Evolutionary conservation across 805 yeast genomes (phyloP).

Genomic region (Candida stauntonica): DNA sequence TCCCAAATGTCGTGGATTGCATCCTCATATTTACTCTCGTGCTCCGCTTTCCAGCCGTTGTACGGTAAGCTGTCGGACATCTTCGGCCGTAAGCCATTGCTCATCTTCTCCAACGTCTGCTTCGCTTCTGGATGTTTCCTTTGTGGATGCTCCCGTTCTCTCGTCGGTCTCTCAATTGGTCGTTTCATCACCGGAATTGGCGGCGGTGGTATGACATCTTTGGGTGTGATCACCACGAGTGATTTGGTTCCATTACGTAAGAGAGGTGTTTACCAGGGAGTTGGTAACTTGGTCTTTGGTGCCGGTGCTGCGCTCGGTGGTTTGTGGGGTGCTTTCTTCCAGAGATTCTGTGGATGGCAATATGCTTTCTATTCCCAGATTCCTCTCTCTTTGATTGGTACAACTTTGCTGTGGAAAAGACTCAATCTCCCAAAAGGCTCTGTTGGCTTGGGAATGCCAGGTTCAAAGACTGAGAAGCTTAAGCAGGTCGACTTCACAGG

Average conservation of each 20-base stretch:
- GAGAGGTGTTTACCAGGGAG: constrained; percentile 76
- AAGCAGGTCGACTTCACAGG: constrained; percentile 67
- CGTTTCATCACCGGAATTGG: constrained; percentile 77
- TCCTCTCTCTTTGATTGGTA: constrained; percentile 45
- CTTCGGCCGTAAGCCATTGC: constrained; percentile 49
- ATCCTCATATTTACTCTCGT: constrained; percentile 56
- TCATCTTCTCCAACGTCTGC: constrained; percentile 34
- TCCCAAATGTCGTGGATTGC: constrained; percentile 65
- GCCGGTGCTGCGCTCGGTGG: constrained; percentile 75
- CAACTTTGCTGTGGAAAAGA: constrained; percentile 32
- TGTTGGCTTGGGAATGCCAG: constrained; percentile 48
- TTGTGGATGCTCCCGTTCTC: constrained; percentile 29
- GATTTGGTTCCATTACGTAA: constrained; percentile 74
- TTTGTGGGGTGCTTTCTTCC: constrained; percentile 51
- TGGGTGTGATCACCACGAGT: constrained; percentile 66
- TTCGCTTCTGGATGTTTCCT: constrained; percentile 43
- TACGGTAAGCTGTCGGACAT: constrained; percentile 63
- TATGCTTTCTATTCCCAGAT: constrained; percentile 50
- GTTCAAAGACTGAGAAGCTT: constrained; percentile 41
- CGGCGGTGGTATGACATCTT: constrained; percentile 77
- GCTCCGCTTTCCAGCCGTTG: constrained; percentile 64
- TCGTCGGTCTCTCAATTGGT: constrained; percentile 39
- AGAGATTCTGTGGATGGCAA: constrained; percentile 61
- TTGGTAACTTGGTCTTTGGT: constrained; percentile 69
- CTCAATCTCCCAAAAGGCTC: constrained; percentile 44